Evolutionary conservation across 331 rosid species (phyloP).

Genomic region (Quercus phellos): DNA sequence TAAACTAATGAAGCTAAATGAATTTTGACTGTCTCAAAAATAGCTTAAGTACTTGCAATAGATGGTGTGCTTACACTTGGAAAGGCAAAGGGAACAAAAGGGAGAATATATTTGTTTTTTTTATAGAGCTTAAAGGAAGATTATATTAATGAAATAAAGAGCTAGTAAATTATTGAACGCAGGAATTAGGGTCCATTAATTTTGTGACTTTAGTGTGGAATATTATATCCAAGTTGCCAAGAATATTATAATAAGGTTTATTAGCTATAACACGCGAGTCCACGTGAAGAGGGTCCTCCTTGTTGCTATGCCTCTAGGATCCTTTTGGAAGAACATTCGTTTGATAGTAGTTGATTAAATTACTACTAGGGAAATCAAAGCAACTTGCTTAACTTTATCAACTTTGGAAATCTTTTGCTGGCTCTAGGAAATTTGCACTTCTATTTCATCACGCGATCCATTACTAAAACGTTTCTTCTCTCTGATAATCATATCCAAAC

Average conservation of each 20-base stretch:
- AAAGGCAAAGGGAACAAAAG: slow-evolving; percentile 30
- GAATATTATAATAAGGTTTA: slow-evolving; percentile 28
- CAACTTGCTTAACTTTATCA: slow-evolving; percentile 17
- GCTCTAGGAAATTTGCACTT: slow-evolving; percentile 9
- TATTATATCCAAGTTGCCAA: slow-evolving; percentile 34
- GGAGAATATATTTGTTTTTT: slow-evolving; percentile 13
- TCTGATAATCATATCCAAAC: neutral
- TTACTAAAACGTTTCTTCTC: neutral
- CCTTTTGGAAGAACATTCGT: slow-evolving; percentile 26
- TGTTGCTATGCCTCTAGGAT: slow-evolving; percentile 34
- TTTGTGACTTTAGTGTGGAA: slow-evolving; percentile 47
- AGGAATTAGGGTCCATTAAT: slow-evolving; percentile 15
- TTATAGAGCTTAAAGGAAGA: slow-evolving; percentile 12
- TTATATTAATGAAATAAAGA: slow-evolving; percentile 16
- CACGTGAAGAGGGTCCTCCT: slow-evolving; percentile 70
- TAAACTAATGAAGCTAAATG: slow-evolving; percentile 6
- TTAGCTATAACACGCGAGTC: slow-evolving; percentile 55
- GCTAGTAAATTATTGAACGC: slow-evolving; percentile 31
- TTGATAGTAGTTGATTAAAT: slow-evolving; percentile 12
- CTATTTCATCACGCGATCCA: slow-evolving; percentile 3
- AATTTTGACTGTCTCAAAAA: slow-evolving; percentile 24
- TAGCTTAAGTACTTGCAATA: slow-evolving; percentile 6
- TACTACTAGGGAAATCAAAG: slow-evolving; percentile 1
- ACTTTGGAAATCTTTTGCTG: slow-evolving; percentile 19
- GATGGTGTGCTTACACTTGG: slow-evolving; percentile 31